These are phyloP conservation scores for Boletellus sp. DNA, from an alignment of 1,284 basidiomycete genomes.

Conservation along the genomic window DNA sequence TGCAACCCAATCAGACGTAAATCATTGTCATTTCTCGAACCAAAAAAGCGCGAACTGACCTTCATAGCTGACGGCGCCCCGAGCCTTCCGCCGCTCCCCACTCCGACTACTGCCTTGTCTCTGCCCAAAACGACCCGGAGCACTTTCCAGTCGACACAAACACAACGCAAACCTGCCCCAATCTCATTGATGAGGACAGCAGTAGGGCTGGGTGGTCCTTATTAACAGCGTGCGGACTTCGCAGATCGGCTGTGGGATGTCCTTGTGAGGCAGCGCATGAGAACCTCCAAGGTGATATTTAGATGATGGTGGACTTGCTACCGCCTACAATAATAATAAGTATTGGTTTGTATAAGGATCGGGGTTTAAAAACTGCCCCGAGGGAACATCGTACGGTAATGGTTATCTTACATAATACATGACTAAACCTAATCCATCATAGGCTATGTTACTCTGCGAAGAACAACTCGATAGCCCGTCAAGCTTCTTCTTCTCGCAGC, in stretches of 20 bases:
- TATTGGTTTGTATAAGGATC: too few relatives aligned
- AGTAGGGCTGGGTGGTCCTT: slow-evolving; percentile 61
- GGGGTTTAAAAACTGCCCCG: too few relatives aligned
- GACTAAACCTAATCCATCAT: too few relatives aligned
- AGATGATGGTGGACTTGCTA: too few relatives aligned
- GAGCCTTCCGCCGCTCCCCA: slow-evolving; percentile 82
- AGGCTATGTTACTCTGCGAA: too few relatives aligned
- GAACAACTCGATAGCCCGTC: slow-evolving; percentile 1
- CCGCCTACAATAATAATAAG: too few relatives aligned
- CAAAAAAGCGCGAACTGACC: slow-evolving; percentile 42
- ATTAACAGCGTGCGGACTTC: too few relatives aligned
- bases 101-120: slow-evolving; percentile 91
- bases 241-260: too few relatives aligned
- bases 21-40: neutral
- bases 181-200: slow-evolving; percentile 80
- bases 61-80: slow-evolving; percentile 87
- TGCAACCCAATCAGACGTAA: neutral
- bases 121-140: slow-evolving; percentile 82
- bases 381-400: too few relatives aligned
- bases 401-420: too few relatives aligned
- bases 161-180: slow-evolving; percentile 82
- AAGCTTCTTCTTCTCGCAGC: slow-evolving; percentile 3
- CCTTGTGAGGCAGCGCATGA: too few relatives aligned
- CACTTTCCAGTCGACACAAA: slow-evolving; percentile 70
- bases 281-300: too few relatives aligned